Conservation (phyloP, 768 basidiomycete species). For the Calocera cornea region DNA sequence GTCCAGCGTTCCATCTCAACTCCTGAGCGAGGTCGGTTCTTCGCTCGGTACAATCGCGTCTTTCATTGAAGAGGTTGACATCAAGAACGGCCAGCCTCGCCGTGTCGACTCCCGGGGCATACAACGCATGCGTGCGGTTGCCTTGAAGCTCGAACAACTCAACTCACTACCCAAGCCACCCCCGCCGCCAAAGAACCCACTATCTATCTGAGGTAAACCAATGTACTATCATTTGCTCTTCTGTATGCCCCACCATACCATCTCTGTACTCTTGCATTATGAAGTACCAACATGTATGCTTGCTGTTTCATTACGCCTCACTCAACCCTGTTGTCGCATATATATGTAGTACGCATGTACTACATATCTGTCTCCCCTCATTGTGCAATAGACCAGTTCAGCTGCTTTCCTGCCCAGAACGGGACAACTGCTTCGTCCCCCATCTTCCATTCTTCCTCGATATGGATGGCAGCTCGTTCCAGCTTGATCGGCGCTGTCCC, state of each 20-base stretch:
- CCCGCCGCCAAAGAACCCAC: background rate
- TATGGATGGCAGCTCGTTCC: constrained; percentile 18
- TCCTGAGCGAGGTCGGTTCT: background rate
- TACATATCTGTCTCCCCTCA: background rate
- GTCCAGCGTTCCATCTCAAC: background rate
- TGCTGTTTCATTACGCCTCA: background rate
- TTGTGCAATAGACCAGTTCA: constrained; percentile 43
- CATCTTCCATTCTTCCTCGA: constrained; percentile 32
- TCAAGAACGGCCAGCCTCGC: background rate
- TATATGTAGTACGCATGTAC: background rate
- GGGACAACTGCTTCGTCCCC: constrained; percentile 50
- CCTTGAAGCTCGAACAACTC: background rate
- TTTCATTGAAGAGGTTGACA: background rate
- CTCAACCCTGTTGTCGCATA: background rate
- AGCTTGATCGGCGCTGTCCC: constrained; percentile 19
- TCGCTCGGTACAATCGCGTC: background rate
- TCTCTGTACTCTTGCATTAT: background rate
- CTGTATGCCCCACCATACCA: background rate
- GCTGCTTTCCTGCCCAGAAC: constrained; percentile 73
- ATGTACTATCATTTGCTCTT: background rate
- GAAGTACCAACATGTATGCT: background rate
- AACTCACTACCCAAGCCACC: background rate
- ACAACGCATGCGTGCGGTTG: background rate
- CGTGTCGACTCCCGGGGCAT: background rate
- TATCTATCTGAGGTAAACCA: background rate